phyloP scores from a whole-genome alignment of 495 filamentous ascomycete genomes.

The Talaromyces ruber region DNA sequence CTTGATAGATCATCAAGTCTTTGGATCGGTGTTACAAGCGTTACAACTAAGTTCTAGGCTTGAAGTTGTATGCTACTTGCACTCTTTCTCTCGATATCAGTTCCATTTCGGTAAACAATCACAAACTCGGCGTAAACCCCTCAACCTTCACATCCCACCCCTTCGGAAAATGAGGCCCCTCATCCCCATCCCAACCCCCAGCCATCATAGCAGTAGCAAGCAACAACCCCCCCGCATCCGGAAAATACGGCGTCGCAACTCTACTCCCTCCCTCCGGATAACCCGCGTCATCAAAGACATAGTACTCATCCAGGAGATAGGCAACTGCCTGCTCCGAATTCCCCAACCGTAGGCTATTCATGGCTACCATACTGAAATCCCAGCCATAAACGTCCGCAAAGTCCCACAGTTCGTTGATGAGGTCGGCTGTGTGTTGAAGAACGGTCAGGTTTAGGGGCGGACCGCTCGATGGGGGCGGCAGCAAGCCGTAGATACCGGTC shows the following conservation, averaged over 20 bases:
- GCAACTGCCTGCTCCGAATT: background rate
- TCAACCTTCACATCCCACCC: slow-evolving; percentile 37
- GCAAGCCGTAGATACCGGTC: background rate
- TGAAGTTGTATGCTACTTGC: too few relatives aligned
- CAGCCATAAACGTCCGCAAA: background rate
- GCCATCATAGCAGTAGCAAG: slow-evolving; percentile 47
- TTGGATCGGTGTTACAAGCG: too few relatives aligned
- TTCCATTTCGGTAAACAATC: too few relatives aligned
- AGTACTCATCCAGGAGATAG: background rate
- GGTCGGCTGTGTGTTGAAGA: background rate
- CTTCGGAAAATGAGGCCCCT: slow-evolving; percentile 32
- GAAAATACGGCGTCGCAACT: slow-evolving; percentile 50
- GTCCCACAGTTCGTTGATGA: background rate
- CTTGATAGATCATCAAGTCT: too few relatives aligned
- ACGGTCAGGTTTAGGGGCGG: background rate
- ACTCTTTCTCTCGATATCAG: too few relatives aligned
- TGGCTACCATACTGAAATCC: background rate
- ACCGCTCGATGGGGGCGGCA: background rate
- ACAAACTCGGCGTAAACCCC: slow-evolving; percentile 19
- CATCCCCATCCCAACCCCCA: slow-evolving; percentile 41
- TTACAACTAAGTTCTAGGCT: too few relatives aligned
- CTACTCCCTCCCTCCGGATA: slow-evolving; percentile 41
- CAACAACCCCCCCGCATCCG: slow-evolving; percentile 36
- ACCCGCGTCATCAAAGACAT: slow-evolving; percentile 14
- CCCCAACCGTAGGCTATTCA: background rate